Evolutionary conservation across 768 basidiomycete species (phyloP).

Genomic region (Kockovaella imperatae): DNA sequence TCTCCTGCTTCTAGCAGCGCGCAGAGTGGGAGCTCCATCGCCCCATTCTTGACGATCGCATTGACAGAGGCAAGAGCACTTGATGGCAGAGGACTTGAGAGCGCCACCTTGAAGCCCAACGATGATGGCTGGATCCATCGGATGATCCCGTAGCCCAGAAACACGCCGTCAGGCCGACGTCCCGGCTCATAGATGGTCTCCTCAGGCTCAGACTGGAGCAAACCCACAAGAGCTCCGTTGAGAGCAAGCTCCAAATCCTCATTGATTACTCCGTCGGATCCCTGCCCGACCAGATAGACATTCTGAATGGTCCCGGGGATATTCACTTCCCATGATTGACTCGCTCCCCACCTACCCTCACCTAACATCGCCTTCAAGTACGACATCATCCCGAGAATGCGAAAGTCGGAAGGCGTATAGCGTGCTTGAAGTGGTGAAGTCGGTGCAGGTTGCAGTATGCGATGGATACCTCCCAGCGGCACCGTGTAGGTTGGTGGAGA

Average conservation of each 20-base stretch:
- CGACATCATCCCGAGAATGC: constrained; percentile 62
- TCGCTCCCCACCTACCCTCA: too few species aligned
- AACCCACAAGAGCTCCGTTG: constrained; percentile 71
- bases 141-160: constrained; percentile 70
- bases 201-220: constrained; percentile 48
- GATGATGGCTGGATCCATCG: constrained; percentile 48
- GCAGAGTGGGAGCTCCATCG: constrained; percentile 78
- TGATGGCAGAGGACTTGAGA: constrained; percentile 70
- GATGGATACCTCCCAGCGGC: not conserved
- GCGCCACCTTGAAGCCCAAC: constrained; percentile 49
- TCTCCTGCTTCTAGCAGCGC: constrained; percentile 57
- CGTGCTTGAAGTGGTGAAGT: constrained; percentile 49
- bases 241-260: constrained; percentile 64
- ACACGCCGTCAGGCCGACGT: constrained; percentile 55
- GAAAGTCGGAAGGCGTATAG: constrained; percentile 61
- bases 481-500: constrained; percentile 9
- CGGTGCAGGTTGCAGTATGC: constrained; percentile 49
- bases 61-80: constrained; percentile 44
- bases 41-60: constrained; percentile 64
- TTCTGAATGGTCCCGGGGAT: constrained; percentile 52
- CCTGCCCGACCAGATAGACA: constrained; percentile 63
- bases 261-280: constrained; percentile 67
- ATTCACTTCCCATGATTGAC: not conserved
- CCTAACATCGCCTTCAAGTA: constrained; percentile 63
- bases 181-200: constrained; percentile 58